phyloP scores from a whole-genome alignment of 73 alveolate genomes.

The Paramecium pentaurelia region DNA sequence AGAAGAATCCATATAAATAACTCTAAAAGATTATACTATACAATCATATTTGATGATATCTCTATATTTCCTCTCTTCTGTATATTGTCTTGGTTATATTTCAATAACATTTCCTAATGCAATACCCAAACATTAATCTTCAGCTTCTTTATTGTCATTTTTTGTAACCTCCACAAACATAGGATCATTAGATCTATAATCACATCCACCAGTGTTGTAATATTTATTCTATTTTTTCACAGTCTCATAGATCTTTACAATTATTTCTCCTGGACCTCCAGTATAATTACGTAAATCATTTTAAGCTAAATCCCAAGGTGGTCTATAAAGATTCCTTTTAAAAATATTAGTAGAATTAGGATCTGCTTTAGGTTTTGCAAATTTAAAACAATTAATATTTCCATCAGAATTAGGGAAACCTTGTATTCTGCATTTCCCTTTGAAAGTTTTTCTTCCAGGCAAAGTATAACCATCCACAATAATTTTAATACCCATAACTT shows the following conservation, averaged over 20 bases:
- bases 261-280: slow-evolving; percentile 8
- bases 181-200: not conserved
- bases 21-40: not conserved
- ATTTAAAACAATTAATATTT: not conserved
- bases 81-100: not conserved
- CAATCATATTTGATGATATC: not conserved
- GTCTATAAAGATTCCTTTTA: not conserved
- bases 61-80: not conserved
- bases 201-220: not conserved
- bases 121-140: not conserved
- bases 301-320: not conserved
- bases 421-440: not conserved
- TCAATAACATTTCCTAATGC: not conserved
- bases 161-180: not conserved
- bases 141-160: not conserved
- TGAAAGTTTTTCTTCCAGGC: not conserved
- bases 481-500: not conserved
- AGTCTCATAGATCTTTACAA: not conserved
- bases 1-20: not conserved
- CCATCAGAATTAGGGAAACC: not conserved
- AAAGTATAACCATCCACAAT: not conserved
- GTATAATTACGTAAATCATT: not conserved
- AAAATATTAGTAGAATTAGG: not conserved
- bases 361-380: not conserved
- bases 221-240: not conserved